Conservation (phyloP, 2,329 filamentous ascomycete species). For the Botrytis elliptica region DNA sequence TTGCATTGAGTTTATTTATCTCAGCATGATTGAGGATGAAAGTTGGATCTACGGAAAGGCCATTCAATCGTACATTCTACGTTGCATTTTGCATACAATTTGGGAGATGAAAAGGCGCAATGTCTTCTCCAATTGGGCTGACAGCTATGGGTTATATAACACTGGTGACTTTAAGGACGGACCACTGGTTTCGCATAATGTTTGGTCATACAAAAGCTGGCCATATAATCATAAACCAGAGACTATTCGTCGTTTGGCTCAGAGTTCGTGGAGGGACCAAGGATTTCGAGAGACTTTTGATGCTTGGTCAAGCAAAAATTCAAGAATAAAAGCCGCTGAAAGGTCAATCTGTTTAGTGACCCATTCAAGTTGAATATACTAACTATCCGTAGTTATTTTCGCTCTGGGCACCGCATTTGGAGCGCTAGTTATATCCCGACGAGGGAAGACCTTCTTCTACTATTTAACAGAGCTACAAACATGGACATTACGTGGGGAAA, state of each 20-base stretch:
- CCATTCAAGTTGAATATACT: not conserved
- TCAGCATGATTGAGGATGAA: not conserved
- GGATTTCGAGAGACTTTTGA: not conserved
- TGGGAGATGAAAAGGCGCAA: not conserved
- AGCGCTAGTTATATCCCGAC: not conserved
- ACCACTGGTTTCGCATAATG: not conserved
- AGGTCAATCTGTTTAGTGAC: not conserved
- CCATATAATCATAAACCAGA: not conserved
- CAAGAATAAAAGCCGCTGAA: not conserved
- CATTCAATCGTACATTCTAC: not conserved
- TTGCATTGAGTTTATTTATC: not conserved
- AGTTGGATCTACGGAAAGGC: not conserved
- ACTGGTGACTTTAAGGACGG: not conserved
- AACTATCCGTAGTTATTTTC: not conserved
- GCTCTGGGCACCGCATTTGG: not conserved
- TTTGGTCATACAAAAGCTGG: not conserved
- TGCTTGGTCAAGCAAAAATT: not conserved
- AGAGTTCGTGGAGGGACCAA: not conserved
- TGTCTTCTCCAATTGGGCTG: not conserved
- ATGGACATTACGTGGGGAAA: not conserved
- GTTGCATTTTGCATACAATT: not conserved
- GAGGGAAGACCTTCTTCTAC: not conserved
- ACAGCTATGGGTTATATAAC: not conserved
- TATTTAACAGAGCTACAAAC: not conserved
- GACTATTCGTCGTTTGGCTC: not conserved